These are phyloP conservation scores for Ascochyta pisi DNA, from an alignment of 2,329 filamentous ascomycete species.

Conservation along the genomic window DNA sequence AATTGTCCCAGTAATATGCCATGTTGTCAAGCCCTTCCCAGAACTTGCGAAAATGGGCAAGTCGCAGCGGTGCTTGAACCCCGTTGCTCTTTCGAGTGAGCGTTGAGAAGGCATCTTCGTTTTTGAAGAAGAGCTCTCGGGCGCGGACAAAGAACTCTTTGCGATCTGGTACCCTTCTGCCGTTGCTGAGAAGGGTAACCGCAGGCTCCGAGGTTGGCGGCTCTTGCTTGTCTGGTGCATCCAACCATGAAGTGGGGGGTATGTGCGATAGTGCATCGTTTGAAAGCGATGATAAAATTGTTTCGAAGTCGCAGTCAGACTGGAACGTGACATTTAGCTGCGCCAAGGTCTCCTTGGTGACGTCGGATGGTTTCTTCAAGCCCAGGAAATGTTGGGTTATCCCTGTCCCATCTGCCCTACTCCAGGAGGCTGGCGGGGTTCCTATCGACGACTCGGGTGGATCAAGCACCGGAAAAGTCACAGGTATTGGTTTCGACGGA, in stretches of 20 bases:
- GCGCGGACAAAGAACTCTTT: constrained; percentile 58
- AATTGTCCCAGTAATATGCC: constrained; percentile 68
- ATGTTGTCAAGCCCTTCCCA: constrained; percentile 65
- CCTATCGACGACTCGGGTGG: constrained; percentile 43
- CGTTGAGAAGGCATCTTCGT: constrained; percentile 65
- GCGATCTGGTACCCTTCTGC: constrained; percentile 55
- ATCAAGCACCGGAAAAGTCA: constrained; percentile 60
- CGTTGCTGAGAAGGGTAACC: constrained; percentile 54
- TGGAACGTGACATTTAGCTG: constrained; percentile 53
- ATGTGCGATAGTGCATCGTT: constrained; percentile 47
- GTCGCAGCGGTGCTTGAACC: constrained; percentile 55
- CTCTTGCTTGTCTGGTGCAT: constrained; percentile 36
- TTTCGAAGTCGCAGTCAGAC: constrained; percentile 48
- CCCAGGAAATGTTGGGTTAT: constrained; percentile 54
- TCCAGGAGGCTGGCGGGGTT: constrained; percentile 41
- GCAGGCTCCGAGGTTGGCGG: constrained; percentile 33
- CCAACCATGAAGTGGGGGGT: constrained; percentile 48
- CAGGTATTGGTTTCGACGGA: constrained; percentile 57
- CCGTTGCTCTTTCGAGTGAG: constrained; percentile 58
- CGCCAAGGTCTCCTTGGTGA: constrained; percentile 49
- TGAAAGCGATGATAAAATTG: constrained; percentile 45
- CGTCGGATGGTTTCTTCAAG: constrained; percentile 52
- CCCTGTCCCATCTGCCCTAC: constrained; percentile 47
- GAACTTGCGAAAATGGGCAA: constrained; percentile 66
- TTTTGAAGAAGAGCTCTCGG: constrained; percentile 61